Base-by-base conservation (phyloP, 345 rosid genomes). In the Bruguiera parviflora region DNA sequence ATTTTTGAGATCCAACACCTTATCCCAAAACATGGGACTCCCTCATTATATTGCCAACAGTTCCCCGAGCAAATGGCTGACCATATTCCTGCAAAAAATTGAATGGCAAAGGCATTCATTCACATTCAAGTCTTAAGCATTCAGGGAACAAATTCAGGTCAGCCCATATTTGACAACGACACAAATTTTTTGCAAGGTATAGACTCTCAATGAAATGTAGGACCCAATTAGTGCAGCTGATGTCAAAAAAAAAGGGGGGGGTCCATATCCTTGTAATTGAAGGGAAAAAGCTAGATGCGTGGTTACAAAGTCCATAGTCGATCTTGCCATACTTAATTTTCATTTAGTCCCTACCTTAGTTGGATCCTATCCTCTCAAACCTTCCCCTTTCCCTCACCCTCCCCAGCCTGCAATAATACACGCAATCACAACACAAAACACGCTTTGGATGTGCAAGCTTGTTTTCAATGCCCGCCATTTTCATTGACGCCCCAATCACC, bases 351-450 rank as follows among this genome's bases (percentile, higher is more conserved):
- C 78, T 65, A 75, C 77, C 75, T 65, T 53, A 21, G 79, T 69
- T 79, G 79, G 79, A 74, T 69, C 74, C 73, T 67, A 72, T 75
- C 81, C 31, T 73, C 67, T 73, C 56, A 72, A 64, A n/a, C 52
- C 46, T 71, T 71, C 65, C 51, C 51, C 24, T 51, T 52, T 43
- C 18, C 16, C 4, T 1, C 19, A 43, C 59, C 35, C 37, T 61
- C 22, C 10, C 58, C 24, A 27, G 33, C 56, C 46, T 61, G 66
- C 76, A 81, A 74, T 70, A 71, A 80, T 70, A 47, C 72, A 60
- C 46, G 13, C 49, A 43, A 43, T 43, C 49, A 43, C 49, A 43
- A 43, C 49, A 43, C 19, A 43, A 13, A 13, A 43, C 49, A 24
- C 51, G 33, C 57, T 33, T 47, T 65, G 24, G 27, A 27, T 52